phyloP scores from a whole-genome alignment of 257 asterid genomes.

The Echium plantagineum region DNA sequence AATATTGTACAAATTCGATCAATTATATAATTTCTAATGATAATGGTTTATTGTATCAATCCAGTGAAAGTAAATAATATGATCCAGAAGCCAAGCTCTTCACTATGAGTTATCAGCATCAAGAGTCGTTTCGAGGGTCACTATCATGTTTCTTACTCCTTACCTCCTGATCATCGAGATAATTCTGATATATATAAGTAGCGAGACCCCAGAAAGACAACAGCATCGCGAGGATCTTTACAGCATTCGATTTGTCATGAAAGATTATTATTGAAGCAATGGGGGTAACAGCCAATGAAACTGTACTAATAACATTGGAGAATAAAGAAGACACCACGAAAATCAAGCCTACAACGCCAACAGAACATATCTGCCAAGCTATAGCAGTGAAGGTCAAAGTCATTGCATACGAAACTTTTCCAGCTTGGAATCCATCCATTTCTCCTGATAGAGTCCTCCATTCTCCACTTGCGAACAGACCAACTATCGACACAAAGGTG shows the following conservation, averaged over 20 bases:
- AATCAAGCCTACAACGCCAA: conserved; percentile 79
- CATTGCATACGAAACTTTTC: conserved; percentile 54
- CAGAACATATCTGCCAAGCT: conserved; percentile 79
- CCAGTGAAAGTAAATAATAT: neutral
- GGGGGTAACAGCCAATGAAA: conserved; percentile 80
- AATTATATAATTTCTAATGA: too few relatives aligned
- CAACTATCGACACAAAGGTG: conserved; percentile 35
- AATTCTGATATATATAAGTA: conserved; percentile 75
- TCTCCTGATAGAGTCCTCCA: conserved; percentile 56
- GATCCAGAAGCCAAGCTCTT: neutral
- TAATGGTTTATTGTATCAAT: neutral
- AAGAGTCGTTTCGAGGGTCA: conserved; percentile 15
- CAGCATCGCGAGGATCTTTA: conserved; percentile 63
- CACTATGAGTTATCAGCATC: conserved; percentile 9
- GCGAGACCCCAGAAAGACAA: conserved; percentile 77
- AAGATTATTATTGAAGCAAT: conserved; percentile 55
- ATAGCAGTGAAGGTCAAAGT: conserved; percentile 72
- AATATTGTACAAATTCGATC: too few relatives aligned
- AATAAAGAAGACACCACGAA: conserved; percentile 76
- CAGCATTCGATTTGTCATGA: conserved; percentile 64
- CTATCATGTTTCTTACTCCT: conserved; percentile 21
- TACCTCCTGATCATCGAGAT: conserved; percentile 39
- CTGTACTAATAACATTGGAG: conserved; percentile 82
- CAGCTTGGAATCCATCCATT: conserved; percentile 43
- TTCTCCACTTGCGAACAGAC: conserved; percentile 82